phyloP scores from a whole-genome alignment of 352 stramenopile species.

The Globisporangium solare region DNA sequence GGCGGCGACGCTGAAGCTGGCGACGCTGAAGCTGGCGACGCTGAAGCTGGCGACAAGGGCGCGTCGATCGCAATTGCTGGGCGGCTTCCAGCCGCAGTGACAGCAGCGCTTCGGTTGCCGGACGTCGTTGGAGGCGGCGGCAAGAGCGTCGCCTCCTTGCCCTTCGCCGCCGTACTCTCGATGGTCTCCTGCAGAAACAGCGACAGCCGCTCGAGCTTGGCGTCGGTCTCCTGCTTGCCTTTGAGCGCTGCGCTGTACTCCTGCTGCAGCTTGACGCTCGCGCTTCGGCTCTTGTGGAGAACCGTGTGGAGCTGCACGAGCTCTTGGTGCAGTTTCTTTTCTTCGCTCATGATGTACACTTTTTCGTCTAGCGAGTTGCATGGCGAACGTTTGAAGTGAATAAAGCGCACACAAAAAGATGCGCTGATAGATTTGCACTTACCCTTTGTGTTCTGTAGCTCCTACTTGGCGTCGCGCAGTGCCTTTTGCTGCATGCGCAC shows the following conservation, averaged over 20 bases:
- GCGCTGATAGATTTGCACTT: neutral
- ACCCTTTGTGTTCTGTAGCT: constrained; percentile 53
- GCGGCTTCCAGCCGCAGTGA: constrained; percentile 9
- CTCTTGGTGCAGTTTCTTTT: constrained; percentile 50
- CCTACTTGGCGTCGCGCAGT: constrained; percentile 41
- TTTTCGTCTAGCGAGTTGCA: constrained; percentile 37
- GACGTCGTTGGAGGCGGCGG: constrained; percentile 11
- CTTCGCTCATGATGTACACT: constrained; percentile 35
- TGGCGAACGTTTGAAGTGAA: neutral
- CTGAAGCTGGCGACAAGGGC: no score
- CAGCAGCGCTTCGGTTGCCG: no score
- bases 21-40: neutral
- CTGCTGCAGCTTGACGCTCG: constrained; percentile 42
- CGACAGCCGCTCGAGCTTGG: constrained; percentile 48
- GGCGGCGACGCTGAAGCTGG: neutral
- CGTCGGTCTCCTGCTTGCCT: constrained; percentile 47
- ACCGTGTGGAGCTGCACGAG: constrained; percentile 33
- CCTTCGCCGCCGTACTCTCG: constrained; percentile 4
- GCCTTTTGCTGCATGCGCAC: constrained; percentile 51
- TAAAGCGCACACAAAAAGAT: no score
- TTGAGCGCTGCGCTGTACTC: constrained; percentile 41
- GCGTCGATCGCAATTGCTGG: neutral
- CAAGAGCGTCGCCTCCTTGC: constrained; percentile 8
- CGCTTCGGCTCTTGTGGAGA: constrained; percentile 25
- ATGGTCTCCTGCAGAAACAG: constrained; percentile 49